Percentiles rank a stretch among this genome's conserved stretches.
Conservation (phyloP, 768 basidiomycete species). For the Termitomyces sp. region DNA sequence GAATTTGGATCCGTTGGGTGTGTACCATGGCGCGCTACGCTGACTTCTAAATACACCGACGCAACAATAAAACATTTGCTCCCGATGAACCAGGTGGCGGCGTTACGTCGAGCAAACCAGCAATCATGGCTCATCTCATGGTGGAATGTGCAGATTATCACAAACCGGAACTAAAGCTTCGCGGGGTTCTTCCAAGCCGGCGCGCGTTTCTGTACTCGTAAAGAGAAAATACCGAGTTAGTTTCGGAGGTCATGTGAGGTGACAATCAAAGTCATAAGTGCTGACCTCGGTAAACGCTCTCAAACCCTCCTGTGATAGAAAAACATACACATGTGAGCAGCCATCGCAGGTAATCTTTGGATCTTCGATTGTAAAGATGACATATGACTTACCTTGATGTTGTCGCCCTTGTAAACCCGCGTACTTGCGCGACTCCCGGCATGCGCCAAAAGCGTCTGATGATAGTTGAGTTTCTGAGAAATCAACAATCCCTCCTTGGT, state of each 20-base stretch:
- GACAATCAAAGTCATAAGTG: not conserved
- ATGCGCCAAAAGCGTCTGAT: slow-evolving; percentile 47
- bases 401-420: slow-evolving; percentile 54
- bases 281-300: slow-evolving; percentile 64
- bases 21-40: too few species aligned
- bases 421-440: slow-evolving; percentile 44
- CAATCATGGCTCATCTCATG: not conserved
- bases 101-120: not conserved
- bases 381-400: slow-evolving; percentile 58
- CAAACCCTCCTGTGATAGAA: slow-evolving; percentile 56
- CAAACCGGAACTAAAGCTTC: slow-evolving; percentile 37
- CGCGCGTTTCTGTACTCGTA: slow-evolving; percentile 29
- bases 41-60: too few species aligned
- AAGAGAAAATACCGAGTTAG: not conserved
- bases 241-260: not conserved
- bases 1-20: too few species aligned
- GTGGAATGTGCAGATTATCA: not conserved
- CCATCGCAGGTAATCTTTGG: not conserved
- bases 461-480: slow-evolving; percentile 47
- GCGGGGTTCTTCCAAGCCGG: slow-evolving; percentile 57
- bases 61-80: too few species aligned
- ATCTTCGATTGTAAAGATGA: slow-evolving; percentile 1
- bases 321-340: slow-evolving; percentile 3
- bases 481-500: slow-evolving; percentile 70
- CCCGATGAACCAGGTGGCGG: too few species aligned